Evolutionary conservation across 192 early-diverging fungal genomes (phyloP), one percentile per base, ranked within the genome.

Genomic region (Polychytrium aggregatum): DNA sequence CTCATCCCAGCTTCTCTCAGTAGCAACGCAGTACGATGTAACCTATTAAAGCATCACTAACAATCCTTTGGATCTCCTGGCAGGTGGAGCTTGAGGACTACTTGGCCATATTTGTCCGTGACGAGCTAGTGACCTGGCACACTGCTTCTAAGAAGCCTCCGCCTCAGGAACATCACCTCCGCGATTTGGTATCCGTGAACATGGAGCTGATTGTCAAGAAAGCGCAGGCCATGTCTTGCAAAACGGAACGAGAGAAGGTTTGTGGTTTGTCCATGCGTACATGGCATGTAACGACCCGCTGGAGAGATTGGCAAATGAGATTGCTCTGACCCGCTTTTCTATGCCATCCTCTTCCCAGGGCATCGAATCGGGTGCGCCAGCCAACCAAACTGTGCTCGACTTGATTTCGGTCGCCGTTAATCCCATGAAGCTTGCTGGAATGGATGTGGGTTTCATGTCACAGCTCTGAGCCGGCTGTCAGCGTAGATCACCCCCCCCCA

Each of bases 371-470:
- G 55, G 44, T 14, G 64, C 68, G 29, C 82, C 85, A 9, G 79
- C 76, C 7, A 86, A 83, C 62, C 86, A 90, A 72, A 86, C 88
- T 17, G 67, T 97, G 37, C 68, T 97, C 42, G 92, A 94, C 44
- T 63, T 99, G 48, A 85, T 99, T 49, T 82, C 81, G 29, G 78
- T 86, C 38, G 93, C 94, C 1, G 83, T 74, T 18, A 92, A 93
- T 50, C 90, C 94, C 3, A 76, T 85, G 36, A 97, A 94, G 59
- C 70, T 97, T 60, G 82, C 91, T 3, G 81, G 87, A 50, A 97
- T 97, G 94, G 94, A 97, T 56, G 81, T 87, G 44, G 72, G 76
- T 18, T 99, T 88, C 84, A 72, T 94, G 82, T 46, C 74, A 13
- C 62, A 64, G 56, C 56, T 74, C 11, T 74, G 24, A 31, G n/a